Evolutionary conservation across 139 green algal species (phyloP), one percentile per base, ranked within the genome.

Genomic region (Gonium pectorale): DNA sequence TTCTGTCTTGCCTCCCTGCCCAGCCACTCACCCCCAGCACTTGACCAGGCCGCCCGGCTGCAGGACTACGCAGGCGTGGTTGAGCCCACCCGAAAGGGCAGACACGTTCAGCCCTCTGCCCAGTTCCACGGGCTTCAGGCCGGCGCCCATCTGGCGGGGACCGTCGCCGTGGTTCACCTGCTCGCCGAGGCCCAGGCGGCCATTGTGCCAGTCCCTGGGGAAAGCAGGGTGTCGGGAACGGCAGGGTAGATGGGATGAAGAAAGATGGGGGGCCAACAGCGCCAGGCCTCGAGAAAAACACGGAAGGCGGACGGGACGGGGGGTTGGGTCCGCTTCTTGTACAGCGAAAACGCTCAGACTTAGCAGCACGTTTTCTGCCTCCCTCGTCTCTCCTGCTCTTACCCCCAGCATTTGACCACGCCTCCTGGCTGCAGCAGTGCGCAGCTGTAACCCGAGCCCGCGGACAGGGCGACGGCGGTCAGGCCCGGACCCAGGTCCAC

Each of bases 401-500:
- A 64, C 54, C 37, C 66, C 38, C 66, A 72, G 38, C 66, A 72
- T 24, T 72, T 72, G 37, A 72, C 37, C 1, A 49, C 19, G 37
- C 13, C 38, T 19, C 66, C 66, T 15, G 38, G 66, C 2, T 31
- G 29, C 66, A 72, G 38, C 22, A 72, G 37, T 17, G 66, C 66
- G 66, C 66, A 72, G 29, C 37, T 52, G 66, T 72, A 38, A 17
- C 33, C 4, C 13, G 2, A 4, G 3, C 66, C 66, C 33, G 66
- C 66, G 8, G 38, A 13, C 66, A 72, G 37, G 1, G 37, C 38
- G 21, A 51, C 21, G 17, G 66, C 38, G 17, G 8, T 31, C 38
- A 72, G 66, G 17, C 66, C 66, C 19, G 66, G 21, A 3, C 66
- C 66, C 66, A 72, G 66, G 37, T 72, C 66, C 66, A 72, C 66